These are phyloP conservation scores for Phytopythium montanum DNA, from an alignment of 352 stramenopile species.

Conservation along the genomic window DNA sequence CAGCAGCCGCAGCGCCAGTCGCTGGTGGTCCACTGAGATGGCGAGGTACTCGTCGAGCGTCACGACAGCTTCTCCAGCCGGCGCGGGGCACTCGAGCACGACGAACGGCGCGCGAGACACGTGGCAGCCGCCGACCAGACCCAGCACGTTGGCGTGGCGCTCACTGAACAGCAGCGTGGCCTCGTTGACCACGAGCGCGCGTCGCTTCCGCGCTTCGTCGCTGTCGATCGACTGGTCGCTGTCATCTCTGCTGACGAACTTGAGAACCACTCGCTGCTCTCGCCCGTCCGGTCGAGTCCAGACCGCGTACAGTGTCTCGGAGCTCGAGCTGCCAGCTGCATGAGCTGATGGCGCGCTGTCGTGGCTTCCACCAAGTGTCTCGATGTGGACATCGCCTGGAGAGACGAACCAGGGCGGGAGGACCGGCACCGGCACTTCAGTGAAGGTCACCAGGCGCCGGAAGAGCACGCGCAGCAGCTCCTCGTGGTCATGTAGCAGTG, in stretches of 20 bases:
- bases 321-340: constrained; percentile 15
- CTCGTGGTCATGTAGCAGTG: constrained; percentile 20
- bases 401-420: constrained; percentile 53
- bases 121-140: constrained; percentile 47
- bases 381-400: constrained; percentile 29
- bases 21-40: constrained; percentile 33
- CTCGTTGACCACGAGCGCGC: constrained; percentile 31
- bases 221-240: neutral
- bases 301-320: constrained; percentile 24
- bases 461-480: constrained; percentile 45
- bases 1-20: constrained; percentile 36
- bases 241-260: constrained; percentile 16
- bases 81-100: constrained; percentile 37
- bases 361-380: constrained; percentile 7
- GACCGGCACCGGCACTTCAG: constrained; percentile 37
- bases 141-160: constrained; percentile 48
- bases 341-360: neutral
- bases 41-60: constrained; percentile 54
- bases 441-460: constrained; percentile 37
- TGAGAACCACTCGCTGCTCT: constrained; percentile 36
- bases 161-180: constrained; percentile 34
- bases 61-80: constrained; percentile 17
- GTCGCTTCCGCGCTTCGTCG: constrained; percentile 8
- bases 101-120: constrained; percentile 46
- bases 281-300: constrained; percentile 26